Conservation (phyloP, 345 rosid genomes). For the Hibiscus trionum region DNA sequence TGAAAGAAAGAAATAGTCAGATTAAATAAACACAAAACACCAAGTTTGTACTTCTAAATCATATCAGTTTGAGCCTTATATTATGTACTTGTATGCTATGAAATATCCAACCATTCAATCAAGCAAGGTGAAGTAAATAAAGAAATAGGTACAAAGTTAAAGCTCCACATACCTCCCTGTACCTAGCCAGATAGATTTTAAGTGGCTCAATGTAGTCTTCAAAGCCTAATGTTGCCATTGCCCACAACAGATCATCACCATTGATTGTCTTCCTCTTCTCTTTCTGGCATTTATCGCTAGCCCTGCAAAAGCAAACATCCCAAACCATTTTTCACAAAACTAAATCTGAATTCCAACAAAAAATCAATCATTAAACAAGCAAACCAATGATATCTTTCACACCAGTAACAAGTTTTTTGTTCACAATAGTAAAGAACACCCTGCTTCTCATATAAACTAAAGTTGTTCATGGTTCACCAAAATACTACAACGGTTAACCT, state of each 20-base stretch:
- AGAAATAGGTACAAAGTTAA: not conserved
- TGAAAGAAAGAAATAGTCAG: not conserved
- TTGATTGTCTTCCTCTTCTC: constrained; percentile 74
- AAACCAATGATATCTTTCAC: not conserved
- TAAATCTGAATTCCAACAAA: not conserved
- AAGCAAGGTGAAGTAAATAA: not conserved
- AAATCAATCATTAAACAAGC: not conserved
- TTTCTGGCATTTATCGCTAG: constrained; percentile 62
- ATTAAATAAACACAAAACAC: not conserved
- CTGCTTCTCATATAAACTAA: not conserved
- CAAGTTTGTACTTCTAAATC: not conserved
- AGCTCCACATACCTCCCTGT: constrained; percentile 41
- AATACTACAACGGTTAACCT: too few species aligned
- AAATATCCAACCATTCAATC: not conserved
- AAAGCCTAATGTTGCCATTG: constrained; percentile 71
- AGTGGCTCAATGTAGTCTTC: constrained; percentile 62
- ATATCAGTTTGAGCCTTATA: not conserved
- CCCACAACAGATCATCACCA: constrained; percentile 79
- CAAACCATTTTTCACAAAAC: not conserved
- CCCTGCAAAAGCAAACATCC: constrained; percentile 29
- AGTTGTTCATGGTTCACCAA: not conserved
- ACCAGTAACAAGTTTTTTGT: not conserved
- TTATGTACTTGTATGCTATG: too few species aligned
- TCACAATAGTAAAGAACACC: not conserved
- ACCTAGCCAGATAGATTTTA: constrained; percentile 52